Evolutionary conservation across 2,329 filamentous ascomycete genomes (phyloP).

Genomic region (Colletotrichum magnum): DNA sequence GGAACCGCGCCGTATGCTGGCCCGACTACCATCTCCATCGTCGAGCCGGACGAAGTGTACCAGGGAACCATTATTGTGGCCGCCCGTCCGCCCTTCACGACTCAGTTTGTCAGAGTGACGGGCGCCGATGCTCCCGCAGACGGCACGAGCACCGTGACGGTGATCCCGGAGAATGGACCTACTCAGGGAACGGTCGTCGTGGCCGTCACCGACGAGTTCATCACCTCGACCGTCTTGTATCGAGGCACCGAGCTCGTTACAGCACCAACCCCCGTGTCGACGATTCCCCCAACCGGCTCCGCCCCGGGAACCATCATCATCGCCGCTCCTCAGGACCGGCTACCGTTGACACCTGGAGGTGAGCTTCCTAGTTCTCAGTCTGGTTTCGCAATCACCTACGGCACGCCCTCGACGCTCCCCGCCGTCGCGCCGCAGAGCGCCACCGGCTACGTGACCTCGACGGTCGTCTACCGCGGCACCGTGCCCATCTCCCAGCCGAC

Average conservation of each 20-base stretch:
- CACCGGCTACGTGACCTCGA: slow-evolving; percentile 8
- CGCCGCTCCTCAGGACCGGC: background rate
- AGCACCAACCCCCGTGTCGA: slow-evolving; percentile 3
- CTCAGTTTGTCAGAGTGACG: background rate
- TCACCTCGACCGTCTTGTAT: slow-evolving; percentile 11
- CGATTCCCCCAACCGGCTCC: background rate
- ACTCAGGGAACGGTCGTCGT: slow-evolving; percentile 5
- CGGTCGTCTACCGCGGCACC: slow-evolving; percentile 5
- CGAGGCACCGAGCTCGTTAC: slow-evolving; percentile 13
- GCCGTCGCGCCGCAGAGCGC: background rate
- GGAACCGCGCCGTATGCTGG: slow-evolving; percentile 2
- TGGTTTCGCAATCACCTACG: background rate
- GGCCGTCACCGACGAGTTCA: slow-evolving; percentile 1
- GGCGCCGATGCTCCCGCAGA: background rate
- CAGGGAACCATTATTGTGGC: slow-evolving; percentile 27
- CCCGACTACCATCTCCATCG: slow-evolving; percentile 24
- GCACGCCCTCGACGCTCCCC: background rate
- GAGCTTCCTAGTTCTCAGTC: background rate
- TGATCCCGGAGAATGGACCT: slow-evolving; percentile 4
- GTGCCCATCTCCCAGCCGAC: background rate
- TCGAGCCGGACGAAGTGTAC: slow-evolving; percentile 14
- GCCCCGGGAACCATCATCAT: slow-evolving; percentile 24
- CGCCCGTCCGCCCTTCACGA: slow-evolving; percentile 3
- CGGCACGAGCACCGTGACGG: slow-evolving; percentile 5
- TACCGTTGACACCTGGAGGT: background rate